Base-by-base conservation (phyloP, 2,329 filamentous ascomycete species). In the Colletotrichum limetticola region DNA sequence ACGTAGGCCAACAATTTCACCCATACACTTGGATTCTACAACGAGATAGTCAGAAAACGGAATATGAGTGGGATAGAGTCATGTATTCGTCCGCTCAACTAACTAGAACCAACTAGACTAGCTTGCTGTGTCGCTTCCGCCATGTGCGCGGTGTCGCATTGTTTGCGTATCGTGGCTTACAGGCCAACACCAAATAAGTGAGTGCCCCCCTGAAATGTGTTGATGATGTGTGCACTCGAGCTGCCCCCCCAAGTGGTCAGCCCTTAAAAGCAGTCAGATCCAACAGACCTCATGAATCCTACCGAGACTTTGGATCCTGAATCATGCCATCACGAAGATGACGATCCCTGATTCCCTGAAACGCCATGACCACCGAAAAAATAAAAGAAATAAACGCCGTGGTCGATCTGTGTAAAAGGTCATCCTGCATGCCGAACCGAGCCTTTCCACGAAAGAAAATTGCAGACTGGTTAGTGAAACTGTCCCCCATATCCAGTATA, bases 71-170 rank as follows among this genome's bases (percentile, higher is more conserved):
- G 24, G 37, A 72, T 68, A 63, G 37, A 55, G 60, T 68, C 58
- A 68, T 68, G 16, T 46, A 59, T 63, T 68, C 68, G 49, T 71
- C 58, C 52, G 49, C 65, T 62, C 37, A 42, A 42, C 37, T 19
- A 42, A 42, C 37, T 42, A 19, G 37, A 49, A 71, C 64, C 61
- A 62, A 16, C 52, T 66, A 32, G 22, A 53, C 58, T 68, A 56
- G 22, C 32, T 24, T 63, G 58, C 58, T 57, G 14, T 26, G 46
- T 62, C 65, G 42, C 46, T 52, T 67, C 58, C 8, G 19, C 58
- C 60, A 57, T 60, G 28, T 52, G 19, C 30, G 24, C 22, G 53
- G 19, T 37, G 30, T 30, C 67, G 24, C 22, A 42, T 56, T 32
- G 19, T 28, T 42, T 35, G 24, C 53, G 37, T 56, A 55, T 53